Conservation (phyloP, 1,284 basidiomycete genomes). For the Ceratobasidium sp. region DNA sequence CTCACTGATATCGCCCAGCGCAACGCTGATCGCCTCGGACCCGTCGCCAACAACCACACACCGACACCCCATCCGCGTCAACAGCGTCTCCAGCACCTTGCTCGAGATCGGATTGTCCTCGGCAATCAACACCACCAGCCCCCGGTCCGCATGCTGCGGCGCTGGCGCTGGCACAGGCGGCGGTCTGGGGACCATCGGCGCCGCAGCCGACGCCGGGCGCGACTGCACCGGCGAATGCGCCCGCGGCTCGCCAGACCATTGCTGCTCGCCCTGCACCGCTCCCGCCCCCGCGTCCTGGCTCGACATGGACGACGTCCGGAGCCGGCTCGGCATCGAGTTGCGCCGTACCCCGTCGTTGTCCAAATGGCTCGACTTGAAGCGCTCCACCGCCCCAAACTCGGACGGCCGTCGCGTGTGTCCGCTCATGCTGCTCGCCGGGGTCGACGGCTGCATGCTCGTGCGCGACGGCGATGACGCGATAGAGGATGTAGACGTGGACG, state of each 20-base stretch:
- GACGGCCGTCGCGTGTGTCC: constrained; percentile 83
- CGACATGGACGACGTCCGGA: constrained; percentile 87
- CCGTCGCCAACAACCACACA: constrained; percentile 96
- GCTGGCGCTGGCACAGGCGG: not conserved
- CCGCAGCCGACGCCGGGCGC: constrained; percentile 47
- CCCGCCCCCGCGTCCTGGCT: constrained; percentile 76
- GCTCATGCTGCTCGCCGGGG: constrained; percentile 69
- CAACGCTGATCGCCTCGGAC: constrained; percentile 94
- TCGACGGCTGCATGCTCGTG: constrained; percentile 68
- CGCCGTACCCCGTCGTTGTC: constrained; percentile 75
- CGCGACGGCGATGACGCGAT: constrained; percentile 92
- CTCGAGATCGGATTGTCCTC: constrained; percentile 98
- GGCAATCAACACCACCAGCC: constrained; percentile 91
- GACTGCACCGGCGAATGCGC: constrained; percentile 46
- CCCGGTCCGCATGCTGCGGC: constrained; percentile 63
- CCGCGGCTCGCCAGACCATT: constrained; percentile 61
- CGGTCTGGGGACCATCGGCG: constrained; percentile 8
- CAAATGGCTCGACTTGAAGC: constrained; percentile 82
- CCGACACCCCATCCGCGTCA: constrained; percentile 91
- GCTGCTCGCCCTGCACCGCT: constrained; percentile 62
- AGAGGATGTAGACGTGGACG: constrained; percentile 91
- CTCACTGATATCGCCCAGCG: constrained; percentile 95
- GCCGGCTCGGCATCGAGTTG: constrained; percentile 87
- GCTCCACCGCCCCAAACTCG: constrained; percentile 83
- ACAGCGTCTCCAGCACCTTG: constrained; percentile 93